These are phyloP conservation scores for Haplosporangium gracile DNA, from an alignment of 192 early-diverging fungal genomes.

Conservation along the genomic window DNA sequence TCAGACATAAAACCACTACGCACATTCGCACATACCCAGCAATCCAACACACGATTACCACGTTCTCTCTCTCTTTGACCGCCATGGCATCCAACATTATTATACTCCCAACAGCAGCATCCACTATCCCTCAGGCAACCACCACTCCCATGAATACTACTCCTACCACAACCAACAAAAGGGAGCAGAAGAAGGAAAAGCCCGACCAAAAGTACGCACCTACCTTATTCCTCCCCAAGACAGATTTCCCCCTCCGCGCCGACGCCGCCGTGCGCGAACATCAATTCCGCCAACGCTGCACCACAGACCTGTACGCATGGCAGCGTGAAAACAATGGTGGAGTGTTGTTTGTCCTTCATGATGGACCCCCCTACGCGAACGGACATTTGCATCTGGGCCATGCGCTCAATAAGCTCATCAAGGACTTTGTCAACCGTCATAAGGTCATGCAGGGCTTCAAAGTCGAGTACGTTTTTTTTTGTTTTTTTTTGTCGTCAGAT, in stretches of 20 bases:
- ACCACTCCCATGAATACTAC: background rate
- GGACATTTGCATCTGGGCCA: conserved; percentile 80
- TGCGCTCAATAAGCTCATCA: conserved; percentile 85
- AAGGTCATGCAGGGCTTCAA: conserved; percentile 77
- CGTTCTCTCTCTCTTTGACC: background rate
- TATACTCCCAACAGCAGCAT: conserved; percentile 13
- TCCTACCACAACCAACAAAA: background rate
- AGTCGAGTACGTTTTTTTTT: conserved; percentile 62
- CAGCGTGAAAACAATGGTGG: conserved; percentile 75
- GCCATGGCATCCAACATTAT: conserved; percentile 13
- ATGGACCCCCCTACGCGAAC: conserved; percentile 88
- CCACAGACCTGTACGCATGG: conserved; percentile 77
- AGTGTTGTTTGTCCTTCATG: conserved; percentile 78
- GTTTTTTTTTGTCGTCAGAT: background rate
- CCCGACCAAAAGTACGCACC: conserved; percentile 60
- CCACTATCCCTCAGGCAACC: conserved; percentile 7
- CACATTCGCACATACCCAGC: background rate
- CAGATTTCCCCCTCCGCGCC: conserved; percentile 75
- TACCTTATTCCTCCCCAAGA: conserved; percentile 78
- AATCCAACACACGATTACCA: background rate
- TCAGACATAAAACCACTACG: conserved; percentile 1
- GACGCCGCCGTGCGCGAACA: conserved; percentile 72
- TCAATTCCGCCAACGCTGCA: conserved; percentile 71
- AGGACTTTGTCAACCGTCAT: conserved; percentile 85
- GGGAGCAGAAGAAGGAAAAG: conserved; percentile 10